Evolutionary conservation across 148 eudicot species (phyloP).

Genomic region (Salicornia ramosissima): DNA sequence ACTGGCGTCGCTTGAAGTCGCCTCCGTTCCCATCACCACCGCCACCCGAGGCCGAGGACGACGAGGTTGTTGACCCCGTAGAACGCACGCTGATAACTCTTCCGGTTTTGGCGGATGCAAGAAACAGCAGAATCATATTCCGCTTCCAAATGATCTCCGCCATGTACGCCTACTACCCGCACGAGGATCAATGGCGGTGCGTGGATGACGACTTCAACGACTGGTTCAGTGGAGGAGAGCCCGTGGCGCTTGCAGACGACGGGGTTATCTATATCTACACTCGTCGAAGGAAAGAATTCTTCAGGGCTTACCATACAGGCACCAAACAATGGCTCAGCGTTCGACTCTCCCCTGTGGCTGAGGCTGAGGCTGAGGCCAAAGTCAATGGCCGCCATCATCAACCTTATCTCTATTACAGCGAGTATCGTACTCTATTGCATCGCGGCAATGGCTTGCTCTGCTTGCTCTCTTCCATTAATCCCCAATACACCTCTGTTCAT

Average conservation of each 20-base stretch:
- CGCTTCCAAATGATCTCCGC: background rate
- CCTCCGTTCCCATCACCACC: background rate
- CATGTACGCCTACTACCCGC: conserved; percentile 1
- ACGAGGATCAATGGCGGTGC: conserved; percentile 1
- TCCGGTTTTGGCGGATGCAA: background rate
- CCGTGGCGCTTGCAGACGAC: background rate
- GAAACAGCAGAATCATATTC: background rate
- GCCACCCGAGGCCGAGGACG: too few species aligned
- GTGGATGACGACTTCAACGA: background rate
- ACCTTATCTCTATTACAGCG: background rate
- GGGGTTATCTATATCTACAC: conserved; percentile 2
- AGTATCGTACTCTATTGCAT: background rate
- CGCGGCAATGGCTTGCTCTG: conserved; percentile 7
- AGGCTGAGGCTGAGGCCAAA: too few species aligned
- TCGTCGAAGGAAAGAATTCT: background rate
- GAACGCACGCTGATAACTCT: background rate
- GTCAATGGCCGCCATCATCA: background rate
- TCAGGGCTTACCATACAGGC: background rate
- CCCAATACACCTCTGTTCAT: background rate
- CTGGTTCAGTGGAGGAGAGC: background rate
- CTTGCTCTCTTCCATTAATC: background rate
- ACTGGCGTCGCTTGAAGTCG: conserved; percentile 1
- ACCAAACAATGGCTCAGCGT: background rate
- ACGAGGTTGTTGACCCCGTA: too few species aligned
- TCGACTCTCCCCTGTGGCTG: background rate